Percentiles rank a stretch among this genome's conserved stretches.
Evolutionary conservation across 306 rosid genomes (phyloP).

Genomic region (barrel medic (Medicago truncatula)): DNA sequence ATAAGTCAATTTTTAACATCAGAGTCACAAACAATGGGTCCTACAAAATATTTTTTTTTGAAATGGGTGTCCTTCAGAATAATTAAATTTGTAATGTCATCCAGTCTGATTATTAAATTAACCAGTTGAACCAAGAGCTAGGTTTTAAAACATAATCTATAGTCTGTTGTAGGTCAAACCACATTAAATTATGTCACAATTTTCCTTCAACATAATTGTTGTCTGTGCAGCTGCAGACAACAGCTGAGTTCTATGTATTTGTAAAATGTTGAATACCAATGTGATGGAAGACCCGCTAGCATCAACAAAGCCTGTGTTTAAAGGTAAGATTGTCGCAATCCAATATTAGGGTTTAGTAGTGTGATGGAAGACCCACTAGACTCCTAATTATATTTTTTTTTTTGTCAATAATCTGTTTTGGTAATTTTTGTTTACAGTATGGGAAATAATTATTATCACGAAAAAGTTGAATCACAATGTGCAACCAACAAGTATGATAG

Average conservation of each 20-base stretch:
- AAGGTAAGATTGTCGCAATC: constrained; percentile 22
- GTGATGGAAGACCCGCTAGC: constrained; percentile 20
- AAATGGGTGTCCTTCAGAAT: constrained; percentile 6
- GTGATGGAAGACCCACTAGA: neutral
- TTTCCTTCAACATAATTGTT: constrained; percentile 29
- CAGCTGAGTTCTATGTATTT: constrained; percentile 30
- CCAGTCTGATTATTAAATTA: constrained; percentile 33
- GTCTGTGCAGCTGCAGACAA: constrained; percentile 20
- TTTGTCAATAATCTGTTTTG: neutral
- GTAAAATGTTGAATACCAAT: constrained; percentile 19
- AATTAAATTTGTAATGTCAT: constrained; percentile 20
- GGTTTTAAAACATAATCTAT: constrained; percentile 27
- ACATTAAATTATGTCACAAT: constrained; percentile 8
- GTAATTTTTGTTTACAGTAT: neutral
- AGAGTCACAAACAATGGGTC: constrained; percentile 18
- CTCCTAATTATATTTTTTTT: neutral
- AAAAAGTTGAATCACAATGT: neutral
- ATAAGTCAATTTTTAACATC: constrained; percentile 36
- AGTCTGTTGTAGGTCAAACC: constrained; percentile 11
- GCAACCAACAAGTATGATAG: neutral
- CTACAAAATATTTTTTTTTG: constrained; percentile 5
- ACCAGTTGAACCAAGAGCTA: constrained; percentile 21
- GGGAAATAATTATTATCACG: neutral
- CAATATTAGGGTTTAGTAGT: constrained; percentile 15
- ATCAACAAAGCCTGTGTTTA: constrained; percentile 23